Evolutionary conservation across 2,329 filamentous ascomycete species (phyloP).

Genomic region (Cladosporium velox): DNA sequence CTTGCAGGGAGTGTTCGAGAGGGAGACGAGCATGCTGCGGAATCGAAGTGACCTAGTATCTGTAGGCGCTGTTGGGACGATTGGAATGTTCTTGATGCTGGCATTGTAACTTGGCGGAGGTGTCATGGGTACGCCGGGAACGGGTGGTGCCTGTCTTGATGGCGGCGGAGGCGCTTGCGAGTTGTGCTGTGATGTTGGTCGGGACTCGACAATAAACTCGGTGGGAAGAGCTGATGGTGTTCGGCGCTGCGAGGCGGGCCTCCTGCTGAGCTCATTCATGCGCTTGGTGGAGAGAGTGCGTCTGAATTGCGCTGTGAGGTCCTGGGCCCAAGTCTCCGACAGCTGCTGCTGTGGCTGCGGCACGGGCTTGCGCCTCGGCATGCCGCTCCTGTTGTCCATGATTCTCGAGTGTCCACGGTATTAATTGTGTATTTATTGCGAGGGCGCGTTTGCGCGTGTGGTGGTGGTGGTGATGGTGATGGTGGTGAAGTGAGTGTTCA

Average conservation of each 20-base stretch:
- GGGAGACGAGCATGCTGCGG: conserved; percentile 73
- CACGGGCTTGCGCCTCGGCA: conserved; percentile 37
- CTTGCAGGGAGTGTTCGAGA: conserved; percentile 85
- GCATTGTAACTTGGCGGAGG: conserved; percentile 61
- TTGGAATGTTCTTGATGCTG: conserved; percentile 64
- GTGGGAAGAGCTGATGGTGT: conserved; percentile 53
- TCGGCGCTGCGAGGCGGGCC: conserved; percentile 48
- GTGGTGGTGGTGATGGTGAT: background rate
- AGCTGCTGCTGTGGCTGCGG: conserved; percentile 30
- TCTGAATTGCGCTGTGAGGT: conserved; percentile 81
- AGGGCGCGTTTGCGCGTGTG: conserved; percentile 13
- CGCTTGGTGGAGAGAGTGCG: conserved; percentile 82
- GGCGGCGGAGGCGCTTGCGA: conserved; percentile 23
- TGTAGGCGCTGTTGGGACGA: conserved; percentile 71
- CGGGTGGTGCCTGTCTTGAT: conserved; percentile 32
- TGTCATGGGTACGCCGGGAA: conserved; percentile 33
- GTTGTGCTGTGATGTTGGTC: conserved; percentile 22
- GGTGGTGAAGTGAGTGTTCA: background rate
- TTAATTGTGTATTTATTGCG: background rate
- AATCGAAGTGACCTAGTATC: conserved; percentile 53
- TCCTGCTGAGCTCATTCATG: conserved; percentile 71
- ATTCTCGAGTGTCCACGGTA: background rate
- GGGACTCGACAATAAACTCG: conserved; percentile 31
- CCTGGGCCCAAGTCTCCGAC: conserved; percentile 70
- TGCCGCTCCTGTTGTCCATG: conserved; percentile 30